Evolutionary conservation across 257 asterid species (phyloP), one percentile per base, ranked within the genome.

Genomic region (Gentiana dahurica): DNA sequence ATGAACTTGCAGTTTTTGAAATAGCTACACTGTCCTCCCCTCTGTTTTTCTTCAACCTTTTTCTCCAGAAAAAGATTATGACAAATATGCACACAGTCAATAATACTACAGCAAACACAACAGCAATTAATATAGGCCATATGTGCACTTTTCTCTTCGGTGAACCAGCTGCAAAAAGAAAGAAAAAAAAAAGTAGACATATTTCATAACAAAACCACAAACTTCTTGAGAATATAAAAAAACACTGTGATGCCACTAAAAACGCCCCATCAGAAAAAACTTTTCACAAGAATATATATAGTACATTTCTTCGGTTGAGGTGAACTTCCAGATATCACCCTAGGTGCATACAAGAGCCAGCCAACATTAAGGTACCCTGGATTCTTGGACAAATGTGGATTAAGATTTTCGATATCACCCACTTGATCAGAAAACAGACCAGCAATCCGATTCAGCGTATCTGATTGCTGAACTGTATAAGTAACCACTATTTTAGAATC

Each of bases 341-440:
- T 70, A 0, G 96, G 90, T 43, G 82, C 85, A 62, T 77, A 88
- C 36, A 88, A 64, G 46, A 82, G 58, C 90, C 95, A 85, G 39
- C 86, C 94, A 4, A 54, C 33, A 35, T 68, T 71, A 41, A 88
- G 63, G 50, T 36, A 75, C 41, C 73, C 65, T 1, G 84, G 80
- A 51, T 55, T 49, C 0, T 51, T 48, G 6, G 60, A 66, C 74
- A 85, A 49, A 74, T 65, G 73, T 2, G 82, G 38, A 62, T 85
- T 88, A 77, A 85, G 36, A 4, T 57, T 76, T 76, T 70, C 68
- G 2, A 82, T 67, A 12, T 67, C 79, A 10, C 60, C 69, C 12
- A 61, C 69, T 39, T 69, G 70, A 57, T 95, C 78, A 43, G 86
- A 67, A 9, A 88, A 79, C 12, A 66, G 64, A 59, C 36, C 3